A percentile compares a stretch with the other conserved stretches of the same genome.
These are phyloP conservation scores for Boletus bicolor DNA, from an alignment of 768 basidiomycete genomes.

Conservation along the genomic window DNA sequence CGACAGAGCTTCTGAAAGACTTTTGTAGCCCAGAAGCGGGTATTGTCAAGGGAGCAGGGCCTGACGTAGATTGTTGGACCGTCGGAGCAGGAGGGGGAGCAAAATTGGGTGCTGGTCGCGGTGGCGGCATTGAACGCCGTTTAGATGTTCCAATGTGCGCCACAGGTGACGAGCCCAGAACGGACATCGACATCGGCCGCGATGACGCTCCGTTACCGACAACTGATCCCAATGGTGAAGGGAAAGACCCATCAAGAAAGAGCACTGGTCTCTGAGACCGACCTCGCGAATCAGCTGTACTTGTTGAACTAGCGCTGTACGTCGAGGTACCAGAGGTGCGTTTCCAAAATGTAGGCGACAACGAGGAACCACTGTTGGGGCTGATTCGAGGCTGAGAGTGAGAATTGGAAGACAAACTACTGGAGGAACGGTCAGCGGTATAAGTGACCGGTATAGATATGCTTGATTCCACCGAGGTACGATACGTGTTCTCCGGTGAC, in stretches of 20 bases:
- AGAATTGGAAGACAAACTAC: conserved; percentile 39
- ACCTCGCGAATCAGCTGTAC: conserved; percentile 40
- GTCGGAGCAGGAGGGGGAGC: conserved; percentile 68
- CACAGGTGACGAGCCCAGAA: conserved; percentile 11
- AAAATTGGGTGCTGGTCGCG: conserved; percentile 66
- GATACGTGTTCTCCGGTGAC: conserved; percentile 23
- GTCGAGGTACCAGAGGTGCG: conserved; percentile 51
- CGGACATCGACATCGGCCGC: conserved; percentile 24
- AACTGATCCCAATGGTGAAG: conserved; percentile 12
- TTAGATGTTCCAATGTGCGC: conserved; percentile 34
- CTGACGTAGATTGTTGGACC: conserved; percentile 16
- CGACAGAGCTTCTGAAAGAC: conserved; percentile 54
- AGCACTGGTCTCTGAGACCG: conserved; percentile 8
- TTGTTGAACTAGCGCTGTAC: conserved; percentile 41
- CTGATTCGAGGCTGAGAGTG: conserved; percentile 26
- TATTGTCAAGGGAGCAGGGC: background rate
- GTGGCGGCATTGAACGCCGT: conserved; percentile 67
- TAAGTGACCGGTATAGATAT: conserved; percentile 32
- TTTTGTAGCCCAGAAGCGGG: conserved; percentile 21
- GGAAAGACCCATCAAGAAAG: conserved; percentile 5
- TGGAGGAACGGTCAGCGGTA: conserved; percentile 33
- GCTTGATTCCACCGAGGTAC: conserved; percentile 23
- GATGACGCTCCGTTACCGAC: conserved; percentile 1
- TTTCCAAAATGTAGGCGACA: conserved; percentile 51
- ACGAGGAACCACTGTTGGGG: conserved; percentile 43